Percentiles rank a stretch among this genome's conserved stretches.
phyloP scores from a whole-genome alignment of 176 grass and related monocot genomes.

The Lolium perenne region DNA sequence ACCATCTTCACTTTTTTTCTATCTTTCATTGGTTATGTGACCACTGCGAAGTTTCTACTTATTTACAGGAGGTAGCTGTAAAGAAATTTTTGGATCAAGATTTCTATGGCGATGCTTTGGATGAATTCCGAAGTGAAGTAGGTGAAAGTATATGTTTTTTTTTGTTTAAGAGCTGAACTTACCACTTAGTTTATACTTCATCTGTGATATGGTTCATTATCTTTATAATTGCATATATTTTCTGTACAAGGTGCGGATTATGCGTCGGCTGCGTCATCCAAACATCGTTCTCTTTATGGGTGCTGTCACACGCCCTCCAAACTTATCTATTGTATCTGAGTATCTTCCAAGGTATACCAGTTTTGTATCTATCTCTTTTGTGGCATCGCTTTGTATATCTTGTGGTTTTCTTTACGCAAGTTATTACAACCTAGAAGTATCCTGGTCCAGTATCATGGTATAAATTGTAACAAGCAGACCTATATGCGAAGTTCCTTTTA shows the following conservation, averaged over 20 bases:
- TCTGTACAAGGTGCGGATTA: conserved; percentile 85
- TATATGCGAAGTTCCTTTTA: conserved; percentile 13
- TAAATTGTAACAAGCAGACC: conserved; percentile 8
- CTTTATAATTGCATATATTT: conserved; percentile 41
- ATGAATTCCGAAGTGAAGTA: conserved; percentile 99
- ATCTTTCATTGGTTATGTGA: conserved; percentile 14
- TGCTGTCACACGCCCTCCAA: conserved; percentile 96
- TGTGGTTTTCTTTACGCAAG: conserved; percentile 25
- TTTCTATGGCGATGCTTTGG: conserved; percentile 97
- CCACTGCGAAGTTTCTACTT: conserved; percentile 31
- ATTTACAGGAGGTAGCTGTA: conserved; percentile 97
- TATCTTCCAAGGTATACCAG: conserved; percentile 89
- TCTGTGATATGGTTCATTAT: conserved; percentile 38
- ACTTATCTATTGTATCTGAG: conserved; percentile 94
- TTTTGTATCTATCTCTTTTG: neutral
- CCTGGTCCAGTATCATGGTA: neutral
- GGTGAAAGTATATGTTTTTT: conserved; percentile 63
- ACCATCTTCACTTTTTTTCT: neutral
- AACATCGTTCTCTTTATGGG: conserved; percentile 99
- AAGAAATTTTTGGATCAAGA: conserved; percentile 99
- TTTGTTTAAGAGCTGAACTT: conserved; percentile 27
- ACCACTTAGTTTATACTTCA: conserved; percentile 21
- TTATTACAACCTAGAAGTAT: conserved; percentile 34
- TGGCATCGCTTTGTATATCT: conserved; percentile 13
- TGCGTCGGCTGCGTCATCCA: conserved; percentile 97